Conservation (phyloP, 176 grass and related monocot species). For the Bothriochloa decipiens region DNA sequence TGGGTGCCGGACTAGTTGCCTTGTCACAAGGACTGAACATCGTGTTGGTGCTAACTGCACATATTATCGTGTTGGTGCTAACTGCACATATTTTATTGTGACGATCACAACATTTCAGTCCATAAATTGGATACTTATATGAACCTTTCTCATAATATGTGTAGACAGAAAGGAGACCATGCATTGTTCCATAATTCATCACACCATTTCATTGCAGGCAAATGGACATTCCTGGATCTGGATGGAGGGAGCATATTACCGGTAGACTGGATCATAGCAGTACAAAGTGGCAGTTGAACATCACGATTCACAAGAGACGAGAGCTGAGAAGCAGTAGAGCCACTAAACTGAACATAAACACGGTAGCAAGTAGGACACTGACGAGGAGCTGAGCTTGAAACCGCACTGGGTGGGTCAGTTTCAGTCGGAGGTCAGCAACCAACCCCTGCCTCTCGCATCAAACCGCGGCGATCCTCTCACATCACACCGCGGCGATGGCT, state of each 20-base stretch:
- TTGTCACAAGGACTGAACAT: not conserved
- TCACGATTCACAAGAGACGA: not conserved
- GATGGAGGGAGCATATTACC: not conserved
- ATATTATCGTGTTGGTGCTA: too few relatives aligned
- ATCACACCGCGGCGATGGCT: not conserved
- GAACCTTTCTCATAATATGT: not conserved
- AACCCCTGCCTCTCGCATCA: constrained; percentile 13
- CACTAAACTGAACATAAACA: not conserved
- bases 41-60: too few relatives aligned
- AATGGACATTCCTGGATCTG: constrained; percentile 2
- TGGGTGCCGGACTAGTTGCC: too few relatives aligned
- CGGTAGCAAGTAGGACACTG: not conserved
- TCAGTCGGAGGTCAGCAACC: too few relatives aligned
- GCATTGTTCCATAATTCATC: too few relatives aligned
- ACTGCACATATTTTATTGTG: not conserved
- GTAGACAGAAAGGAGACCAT: not conserved
- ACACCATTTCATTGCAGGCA: constrained; percentile 16
- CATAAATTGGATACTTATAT: not conserved
- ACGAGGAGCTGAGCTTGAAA: not conserved
- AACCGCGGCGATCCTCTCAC: not conserved
- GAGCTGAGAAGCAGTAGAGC: too few relatives aligned
- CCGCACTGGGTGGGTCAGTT: too few relatives aligned
- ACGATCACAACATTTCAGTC: not conserved
- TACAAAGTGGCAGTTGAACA: not conserved
- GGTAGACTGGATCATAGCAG: not conserved